Evolutionary conservation across 2,329 filamentous ascomycete genomes (phyloP).

Genomic region (Aspergillus versicolor): DNA sequence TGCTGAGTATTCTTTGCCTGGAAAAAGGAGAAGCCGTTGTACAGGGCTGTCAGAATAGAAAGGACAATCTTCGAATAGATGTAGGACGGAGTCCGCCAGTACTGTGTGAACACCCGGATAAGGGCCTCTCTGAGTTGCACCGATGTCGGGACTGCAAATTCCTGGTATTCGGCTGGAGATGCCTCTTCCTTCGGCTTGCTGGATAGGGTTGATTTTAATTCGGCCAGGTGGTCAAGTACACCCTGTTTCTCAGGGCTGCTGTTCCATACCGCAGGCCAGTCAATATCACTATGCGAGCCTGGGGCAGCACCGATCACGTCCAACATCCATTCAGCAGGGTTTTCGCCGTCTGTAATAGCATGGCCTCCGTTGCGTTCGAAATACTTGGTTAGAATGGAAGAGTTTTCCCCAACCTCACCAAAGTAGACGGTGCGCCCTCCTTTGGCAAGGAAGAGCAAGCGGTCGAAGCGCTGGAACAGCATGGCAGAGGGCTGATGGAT

Average conservation of each 20-base stretch:
- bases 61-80: constrained; percentile 80
- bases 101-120: constrained; percentile 82
- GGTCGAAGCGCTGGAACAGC: constrained; percentile 82
- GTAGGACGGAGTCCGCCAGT: constrained; percentile 86
- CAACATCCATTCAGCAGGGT: constrained; percentile 76
- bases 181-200: constrained; percentile 37
- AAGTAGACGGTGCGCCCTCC: constrained; percentile 70
- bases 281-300: constrained; percentile 60
- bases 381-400: constrained; percentile 57
- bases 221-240: no score
- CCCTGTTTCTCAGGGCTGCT: constrained; percentile 45
- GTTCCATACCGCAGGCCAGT: constrained; percentile 66
- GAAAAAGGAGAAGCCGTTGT: constrained; percentile 84
- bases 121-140: constrained; percentile 66
- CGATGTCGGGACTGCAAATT: constrained; percentile 67
- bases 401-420: constrained; percentile 63
- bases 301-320: constrained; percentile 60
- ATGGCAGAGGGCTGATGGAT: constrained; percentile 95
- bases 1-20: constrained; percentile 71
- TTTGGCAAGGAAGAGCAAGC: constrained; percentile 62
- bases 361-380: constrained; percentile 66
- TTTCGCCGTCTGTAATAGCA: constrained; percentile 60
- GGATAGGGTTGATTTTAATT: constrained; percentile 9
- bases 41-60: constrained; percentile 65
- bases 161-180: constrained; percentile 56